phyloP scores from a whole-genome alignment of 768 basidiomycete species.

The Crucibulum laeve region DNA sequence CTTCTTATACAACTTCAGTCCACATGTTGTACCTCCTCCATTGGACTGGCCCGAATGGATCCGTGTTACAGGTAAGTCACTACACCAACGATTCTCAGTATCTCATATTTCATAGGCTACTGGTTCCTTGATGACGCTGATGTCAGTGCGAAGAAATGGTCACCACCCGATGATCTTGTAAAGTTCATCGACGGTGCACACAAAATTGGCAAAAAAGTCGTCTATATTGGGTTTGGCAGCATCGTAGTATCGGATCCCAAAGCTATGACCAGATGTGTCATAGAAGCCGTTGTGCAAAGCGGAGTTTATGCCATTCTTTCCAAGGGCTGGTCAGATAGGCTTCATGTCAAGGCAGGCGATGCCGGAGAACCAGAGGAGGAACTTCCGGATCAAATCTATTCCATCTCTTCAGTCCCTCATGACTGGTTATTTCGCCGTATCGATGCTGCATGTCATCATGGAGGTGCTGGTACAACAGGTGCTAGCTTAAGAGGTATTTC shows the following conservation, averaged over 20 bases:
- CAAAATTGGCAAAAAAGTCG: slow-evolving; percentile 76
- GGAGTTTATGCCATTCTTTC: slow-evolving; percentile 92
- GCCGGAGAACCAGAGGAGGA: slow-evolving; percentile 62
- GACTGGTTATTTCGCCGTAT: slow-evolving; percentile 95
- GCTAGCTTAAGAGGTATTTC: slow-evolving; percentile 83
- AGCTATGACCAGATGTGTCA: slow-evolving; percentile 85
- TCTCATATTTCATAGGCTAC: slow-evolving; percentile 54
- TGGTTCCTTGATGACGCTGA: slow-evolving; percentile 97
- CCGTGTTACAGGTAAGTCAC: slow-evolving; percentile 68
- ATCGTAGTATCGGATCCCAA: slow-evolving; percentile 96
- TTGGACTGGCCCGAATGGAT: slow-evolving; percentile 99
- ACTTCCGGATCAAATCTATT: slow-evolving; percentile 75
- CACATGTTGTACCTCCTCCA: slow-evolving; percentile 84
- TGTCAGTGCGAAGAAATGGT: slow-evolving; percentile 86
- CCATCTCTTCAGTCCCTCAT: slow-evolving; percentile 84
- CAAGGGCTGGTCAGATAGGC: slow-evolving; percentile 96
- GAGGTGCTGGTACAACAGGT: slow-evolving; percentile 94
- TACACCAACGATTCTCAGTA: slow-evolving; percentile 1
- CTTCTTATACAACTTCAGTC: slow-evolving; percentile 97
- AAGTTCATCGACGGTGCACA: slow-evolving; percentile 82
- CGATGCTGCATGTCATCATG: slow-evolving; percentile 97
- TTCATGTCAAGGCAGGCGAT: slow-evolving; percentile 61
- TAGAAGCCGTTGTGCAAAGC: slow-evolving; percentile 83
- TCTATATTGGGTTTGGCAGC: slow-evolving; percentile 97
- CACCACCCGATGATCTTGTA: slow-evolving; percentile 74